A percentile compares a stretch with the other conserved stretches of the same genome.
Evolutionary conservation across 1,284 basidiomycete species (phyloP).

Genomic region (Pholiota adiposa): DNA sequence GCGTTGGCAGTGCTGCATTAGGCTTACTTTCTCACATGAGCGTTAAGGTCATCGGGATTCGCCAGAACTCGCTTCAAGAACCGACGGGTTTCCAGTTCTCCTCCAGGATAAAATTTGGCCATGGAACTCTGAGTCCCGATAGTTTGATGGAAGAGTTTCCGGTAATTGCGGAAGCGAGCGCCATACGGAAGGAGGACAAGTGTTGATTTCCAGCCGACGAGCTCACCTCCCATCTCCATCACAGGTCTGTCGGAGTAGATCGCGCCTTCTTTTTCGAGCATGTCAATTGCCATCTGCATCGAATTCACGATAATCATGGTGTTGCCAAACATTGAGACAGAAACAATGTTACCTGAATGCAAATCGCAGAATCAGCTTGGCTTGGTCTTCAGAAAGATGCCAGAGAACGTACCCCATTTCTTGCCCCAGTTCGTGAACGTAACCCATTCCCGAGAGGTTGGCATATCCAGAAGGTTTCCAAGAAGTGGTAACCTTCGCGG

Average conservation of each 20-base stretch:
- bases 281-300: constrained; percentile 34
- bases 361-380: neutral
- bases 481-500: constrained; percentile 44
- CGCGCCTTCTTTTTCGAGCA: constrained; percentile 42
- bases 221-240: constrained; percentile 39
- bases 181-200: constrained; percentile 44
- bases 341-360: constrained; percentile 35
- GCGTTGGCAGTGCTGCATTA: neutral
- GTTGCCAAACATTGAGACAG: constrained; percentile 42
- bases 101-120: constrained; percentile 38
- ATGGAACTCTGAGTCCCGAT: constrained; percentile 37
- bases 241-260: constrained; percentile 45
- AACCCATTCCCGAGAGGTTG: constrained; percentile 40
- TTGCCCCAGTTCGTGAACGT: constrained; percentile 45
- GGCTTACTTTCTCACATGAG: constrained; percentile 51
- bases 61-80: constrained; percentile 50
- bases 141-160: constrained; percentile 51
- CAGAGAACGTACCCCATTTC: constrained; percentile 43
- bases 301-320: constrained; percentile 42
- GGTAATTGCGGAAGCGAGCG: constrained; percentile 49
- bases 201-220: constrained; percentile 40
- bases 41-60: constrained; percentile 45
- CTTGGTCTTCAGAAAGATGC: neutral
- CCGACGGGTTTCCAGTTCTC: constrained; percentile 47
- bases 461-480: constrained; percentile 49